These are phyloP conservation scores for Mycena filopes DNA, from an alignment of 768 basidiomycete genomes.

Conservation along the genomic window DNA sequence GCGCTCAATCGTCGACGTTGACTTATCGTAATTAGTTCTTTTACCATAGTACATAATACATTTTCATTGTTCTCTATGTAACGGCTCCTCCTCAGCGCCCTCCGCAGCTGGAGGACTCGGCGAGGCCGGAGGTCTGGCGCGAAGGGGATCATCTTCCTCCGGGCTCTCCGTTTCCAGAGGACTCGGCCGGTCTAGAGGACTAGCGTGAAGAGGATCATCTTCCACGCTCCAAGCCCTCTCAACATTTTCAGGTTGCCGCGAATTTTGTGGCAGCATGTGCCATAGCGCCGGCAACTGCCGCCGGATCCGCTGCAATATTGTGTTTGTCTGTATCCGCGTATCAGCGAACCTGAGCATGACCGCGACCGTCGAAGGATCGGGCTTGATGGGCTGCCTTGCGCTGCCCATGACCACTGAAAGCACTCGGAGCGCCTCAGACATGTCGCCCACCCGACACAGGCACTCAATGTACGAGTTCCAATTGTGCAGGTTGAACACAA, in stretches of 20 bases:
- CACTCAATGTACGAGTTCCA: constrained; percentile 91
- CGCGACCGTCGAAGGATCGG: constrained; percentile 59
- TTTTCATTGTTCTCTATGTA: constrained; percentile 29
- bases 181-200: too few species aligned
- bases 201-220: too few species aligned
- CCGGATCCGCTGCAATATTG: constrained; percentile 58
- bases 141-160: too few species aligned
- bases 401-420: constrained; percentile 75
- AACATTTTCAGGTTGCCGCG: not conserved
- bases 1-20: constrained; percentile 44
- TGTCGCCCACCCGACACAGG: constrained; percentile 74
- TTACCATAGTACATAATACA: constrained; percentile 13
- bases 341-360: constrained; percentile 68
- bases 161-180: too few species aligned
- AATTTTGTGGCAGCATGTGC: constrained; percentile 40
- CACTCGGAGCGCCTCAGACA: constrained; percentile 74
- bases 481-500: constrained; percentile 68
- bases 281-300: constrained; percentile 53
- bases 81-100: too few species aligned
- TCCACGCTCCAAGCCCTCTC: constrained; percentile 29
- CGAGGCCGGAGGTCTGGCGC: too few species aligned
- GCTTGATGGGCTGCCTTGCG: constrained; percentile 51
- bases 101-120: too few species aligned
- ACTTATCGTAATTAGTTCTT: constrained; percentile 9
- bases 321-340: constrained; percentile 51